These are phyloP conservation scores for Suhomyces choctaworum DNA, from an alignment of 1,139 yeast species.

Conservation along the genomic window DNA sequence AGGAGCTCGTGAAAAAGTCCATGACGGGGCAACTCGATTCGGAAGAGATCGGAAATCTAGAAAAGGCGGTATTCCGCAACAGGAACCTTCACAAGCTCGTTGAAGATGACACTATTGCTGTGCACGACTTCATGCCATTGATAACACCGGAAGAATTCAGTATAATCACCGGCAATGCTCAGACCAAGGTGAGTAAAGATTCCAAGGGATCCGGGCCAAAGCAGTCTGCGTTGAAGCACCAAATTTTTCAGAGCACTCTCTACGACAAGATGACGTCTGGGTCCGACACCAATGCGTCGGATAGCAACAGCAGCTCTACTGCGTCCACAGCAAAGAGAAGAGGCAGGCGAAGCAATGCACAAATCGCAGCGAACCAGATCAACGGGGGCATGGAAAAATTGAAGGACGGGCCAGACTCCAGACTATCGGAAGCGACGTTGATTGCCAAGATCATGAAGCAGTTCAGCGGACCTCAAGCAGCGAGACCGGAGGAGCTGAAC, in stretches of 20 bases:
- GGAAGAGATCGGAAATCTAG: conserved; percentile 6
- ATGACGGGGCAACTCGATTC: conserved; percentile 13
- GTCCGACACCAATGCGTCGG: conserved; percentile 40
- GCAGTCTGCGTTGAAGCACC: conserved; percentile 32
- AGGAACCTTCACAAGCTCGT: conserved; percentile 7
- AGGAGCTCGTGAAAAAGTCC: conserved; percentile 22
- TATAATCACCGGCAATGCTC: conserved; percentile 41
- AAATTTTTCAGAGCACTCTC: conserved; percentile 42
- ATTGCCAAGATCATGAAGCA: conserved; percentile 49
- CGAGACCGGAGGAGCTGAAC: conserved; percentile 35
- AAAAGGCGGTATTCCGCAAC: conserved; percentile 1
- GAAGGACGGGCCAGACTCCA: conserved; percentile 23
- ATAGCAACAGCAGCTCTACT: conserved; percentile 15
- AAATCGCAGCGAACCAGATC: conserved; percentile 15
- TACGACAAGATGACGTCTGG: conserved; percentile 46
- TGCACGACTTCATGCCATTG: conserved; percentile 47
- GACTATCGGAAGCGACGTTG: conserved; percentile 39
- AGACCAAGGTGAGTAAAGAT: conserved; percentile 23
- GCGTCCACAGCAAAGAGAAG: conserved; percentile 22
- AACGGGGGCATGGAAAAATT: conserved; percentile 13
- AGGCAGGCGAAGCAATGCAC: conserved; percentile 29
- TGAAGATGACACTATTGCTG: conserved; percentile 3
- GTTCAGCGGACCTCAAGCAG: conserved; percentile 43
- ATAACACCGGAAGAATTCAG: conserved; percentile 40
- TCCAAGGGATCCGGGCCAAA: conserved; percentile 17